phyloP scores from a whole-genome alignment of 768 basidiomycete species.

The Pleurotus giganteus region DNA sequence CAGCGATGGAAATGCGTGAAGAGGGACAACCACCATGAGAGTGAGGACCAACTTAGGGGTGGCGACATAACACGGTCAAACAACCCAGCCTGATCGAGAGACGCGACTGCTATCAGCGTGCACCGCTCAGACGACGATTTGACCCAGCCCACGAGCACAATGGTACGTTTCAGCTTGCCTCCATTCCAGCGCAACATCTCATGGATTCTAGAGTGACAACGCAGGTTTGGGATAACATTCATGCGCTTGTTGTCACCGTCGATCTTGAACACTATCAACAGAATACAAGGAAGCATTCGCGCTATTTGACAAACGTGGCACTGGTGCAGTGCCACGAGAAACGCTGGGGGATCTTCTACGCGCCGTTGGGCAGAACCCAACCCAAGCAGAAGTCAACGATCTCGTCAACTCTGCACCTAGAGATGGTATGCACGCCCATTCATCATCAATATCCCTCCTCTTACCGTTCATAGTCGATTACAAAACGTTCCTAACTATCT shows the following conservation, averaged over 20 bases:
- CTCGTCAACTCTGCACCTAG: constrained; percentile 70
- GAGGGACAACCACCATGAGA: too few relatives aligned
- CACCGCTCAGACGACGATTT: too few relatives aligned
- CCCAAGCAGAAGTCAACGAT: constrained; percentile 92
- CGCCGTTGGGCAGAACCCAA: constrained; percentile 98
- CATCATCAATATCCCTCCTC: not conserved
- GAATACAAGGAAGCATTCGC: constrained; percentile 98
- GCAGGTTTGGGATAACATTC: constrained; percentile 33
- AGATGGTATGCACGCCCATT: constrained; percentile 52
- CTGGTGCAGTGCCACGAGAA: constrained; percentile 84
- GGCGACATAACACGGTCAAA: too few relatives aligned
- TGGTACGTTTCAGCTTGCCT: not conserved
- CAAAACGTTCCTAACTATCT: constrained; percentile 84
- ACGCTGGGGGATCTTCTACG: constrained; percentile 90
- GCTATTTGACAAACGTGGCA: constrained; percentile 96
- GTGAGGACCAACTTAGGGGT: too few relatives aligned
- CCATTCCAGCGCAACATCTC: not conserved
- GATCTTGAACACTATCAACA: constrained; percentile 24
- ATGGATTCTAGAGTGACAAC: constrained; percentile 43
- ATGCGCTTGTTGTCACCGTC: not conserved
- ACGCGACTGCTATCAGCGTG: too few relatives aligned
- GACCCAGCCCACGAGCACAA: not conserved
- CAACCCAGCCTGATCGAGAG: too few relatives aligned
- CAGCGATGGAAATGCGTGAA: not conserved
- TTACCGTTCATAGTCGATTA: constrained; percentile 68